Conservation (phyloP, 2,329 filamentous ascomycete genomes). For the Phyllosticta capitalensis region DNA sequence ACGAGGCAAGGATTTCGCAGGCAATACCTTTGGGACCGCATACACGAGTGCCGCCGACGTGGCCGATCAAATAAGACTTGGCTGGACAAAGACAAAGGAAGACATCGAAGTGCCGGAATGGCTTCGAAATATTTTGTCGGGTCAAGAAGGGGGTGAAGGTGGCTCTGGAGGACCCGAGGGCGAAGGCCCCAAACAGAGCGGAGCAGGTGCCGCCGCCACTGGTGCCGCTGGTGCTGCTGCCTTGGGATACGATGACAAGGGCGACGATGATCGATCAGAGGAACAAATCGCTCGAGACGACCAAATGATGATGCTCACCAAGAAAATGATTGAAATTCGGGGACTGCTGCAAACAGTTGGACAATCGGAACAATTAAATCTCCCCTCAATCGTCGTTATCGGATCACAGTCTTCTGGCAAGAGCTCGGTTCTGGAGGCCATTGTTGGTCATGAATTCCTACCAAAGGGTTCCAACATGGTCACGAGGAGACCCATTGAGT, state of each 20-base stretch:
- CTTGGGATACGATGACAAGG: slow-evolving; percentile 63
- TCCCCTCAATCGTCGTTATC: slow-evolving; percentile 98
- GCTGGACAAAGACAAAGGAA: slow-evolving; percentile 78
- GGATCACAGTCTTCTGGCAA: slow-evolving; percentile 97
- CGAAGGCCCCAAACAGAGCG: slow-evolving; percentile 43
- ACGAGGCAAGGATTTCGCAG: slow-evolving; percentile 60
- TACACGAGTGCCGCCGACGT: slow-evolving; percentile 66
- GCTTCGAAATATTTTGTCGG: slow-evolving; percentile 61
- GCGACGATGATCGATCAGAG: slow-evolving; percentile 54
- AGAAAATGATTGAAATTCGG: slow-evolving; percentile 99
- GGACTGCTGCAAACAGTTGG: slow-evolving; percentile 85
- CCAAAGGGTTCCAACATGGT: slow-evolving; percentile 99
- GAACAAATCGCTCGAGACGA: slow-evolving; percentile 74
- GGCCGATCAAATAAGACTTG: slow-evolving; percentile 66
- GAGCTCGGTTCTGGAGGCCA: slow-evolving; percentile 91
- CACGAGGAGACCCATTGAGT: slow-evolving; percentile 85
- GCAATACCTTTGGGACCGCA: slow-evolving; percentile 57
- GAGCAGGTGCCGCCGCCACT: slow-evolving; percentile 47
- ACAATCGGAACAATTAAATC: slow-evolving; percentile 75
- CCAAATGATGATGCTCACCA: slow-evolving; percentile 98
- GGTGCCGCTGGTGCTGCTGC: slow-evolving; percentile 65
- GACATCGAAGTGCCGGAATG: slow-evolving; percentile 64
- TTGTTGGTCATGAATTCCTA: slow-evolving; percentile 94
- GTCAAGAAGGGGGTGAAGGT: slow-evolving; percentile 28
- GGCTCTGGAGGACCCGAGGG: slow-evolving; percentile 33